Percentiles rank a stretch among this genome's conserved stretches.
Evolutionary conservation across 768 basidiomycete genomes (phyloP).

Genomic region (Kwoniella heveanensis): DNA sequence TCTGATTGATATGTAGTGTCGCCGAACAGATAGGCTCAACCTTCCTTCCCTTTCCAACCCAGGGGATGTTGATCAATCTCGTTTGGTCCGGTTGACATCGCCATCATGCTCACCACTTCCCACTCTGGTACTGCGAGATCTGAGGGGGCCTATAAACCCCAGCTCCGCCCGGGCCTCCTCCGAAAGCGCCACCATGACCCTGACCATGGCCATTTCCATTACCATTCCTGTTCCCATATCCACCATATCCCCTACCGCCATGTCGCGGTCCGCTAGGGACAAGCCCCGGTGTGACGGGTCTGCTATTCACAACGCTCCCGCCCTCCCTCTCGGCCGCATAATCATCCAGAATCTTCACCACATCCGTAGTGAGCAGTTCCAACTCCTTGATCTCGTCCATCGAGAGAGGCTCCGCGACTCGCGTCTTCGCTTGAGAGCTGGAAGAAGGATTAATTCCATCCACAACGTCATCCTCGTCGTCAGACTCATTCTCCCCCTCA

Average conservation of each 20-base stretch:
- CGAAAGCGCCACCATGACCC: too few relatives aligned
- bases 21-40: too few relatives aligned
- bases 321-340: conserved; percentile 65
- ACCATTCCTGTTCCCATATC: not conserved
- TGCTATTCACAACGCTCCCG: conserved; percentile 12
- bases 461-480: conserved; percentile 61
- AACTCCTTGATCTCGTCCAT: conserved; percentile 73
- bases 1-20: too few relatives aligned
- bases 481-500: conserved; percentile 45
- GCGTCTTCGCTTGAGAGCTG: conserved; percentile 45
- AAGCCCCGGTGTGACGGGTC: conserved; percentile 17
- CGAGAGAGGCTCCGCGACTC: conserved; percentile 62
- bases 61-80: too few relatives aligned
- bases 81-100: too few relatives aligned
- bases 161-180: conserved; percentile 2
- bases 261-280: not conserved
- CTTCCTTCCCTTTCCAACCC: too few relatives aligned
- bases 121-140: not conserved
- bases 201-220: conserved; percentile 4
- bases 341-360: conserved; percentile 72
- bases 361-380: conserved; percentile 70
- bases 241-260: not conserved
- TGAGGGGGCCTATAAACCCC: conserved; percentile 9
- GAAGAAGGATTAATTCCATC: conserved; percentile 16
- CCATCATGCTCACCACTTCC: conserved; percentile 5